Evolutionary conservation across 2,329 filamentous ascomycete genomes (phyloP), one percentile per base, ranked within the genome.

Genomic region (Fusarium domesticum): DNA sequence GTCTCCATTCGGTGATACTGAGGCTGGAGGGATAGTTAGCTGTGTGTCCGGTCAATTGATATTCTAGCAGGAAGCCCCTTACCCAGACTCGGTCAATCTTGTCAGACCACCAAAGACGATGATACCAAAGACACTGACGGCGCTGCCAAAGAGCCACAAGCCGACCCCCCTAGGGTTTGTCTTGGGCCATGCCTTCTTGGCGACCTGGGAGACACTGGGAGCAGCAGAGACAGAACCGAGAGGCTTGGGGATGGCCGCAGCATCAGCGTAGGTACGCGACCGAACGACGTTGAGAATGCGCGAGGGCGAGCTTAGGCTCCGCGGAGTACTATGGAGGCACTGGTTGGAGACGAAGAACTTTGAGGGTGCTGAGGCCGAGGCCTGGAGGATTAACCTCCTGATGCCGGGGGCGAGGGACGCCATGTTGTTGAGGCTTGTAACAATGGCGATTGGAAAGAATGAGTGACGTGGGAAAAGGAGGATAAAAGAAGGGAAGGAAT

Each of bases 1-100:
- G 93, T 57, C 84, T 85, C 93, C 93, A 98, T 87, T 98, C 93
- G 52, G 93, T 98, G 60, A 98, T 98, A 66, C 91, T 96, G 55
- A 98, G 77, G 35, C 92, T 95, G 55, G 15, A 34, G 2, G 16
- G 32, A 7, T 5, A 33, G 23, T 38, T 28, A 38, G 36, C 18
- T 5, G 16, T 10, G 7, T 12, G 16, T 12, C 18, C 25, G n/a
- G 25, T 17, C 12, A 32, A 5, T 6, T 4, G 4, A n/a, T n/a
- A n/a, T n/a, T n/a, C n/a, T n/a, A n/a, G 8, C 10, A 32, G n/a
- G 18, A 6, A 19, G n/a, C n/a, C 36, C 15, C 74, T 55, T 78
- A 95, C 90, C 90, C 93, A 56, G 93, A 98, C 71, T 98, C 93
- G 4, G 93, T 98, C 57, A 98, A 76, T 47, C 93, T 78, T 20